These are phyloP conservation scores for Trichosporon ovoides DNA, from an alignment of 1,284 basidiomycete species.

Conservation along the genomic window DNA sequence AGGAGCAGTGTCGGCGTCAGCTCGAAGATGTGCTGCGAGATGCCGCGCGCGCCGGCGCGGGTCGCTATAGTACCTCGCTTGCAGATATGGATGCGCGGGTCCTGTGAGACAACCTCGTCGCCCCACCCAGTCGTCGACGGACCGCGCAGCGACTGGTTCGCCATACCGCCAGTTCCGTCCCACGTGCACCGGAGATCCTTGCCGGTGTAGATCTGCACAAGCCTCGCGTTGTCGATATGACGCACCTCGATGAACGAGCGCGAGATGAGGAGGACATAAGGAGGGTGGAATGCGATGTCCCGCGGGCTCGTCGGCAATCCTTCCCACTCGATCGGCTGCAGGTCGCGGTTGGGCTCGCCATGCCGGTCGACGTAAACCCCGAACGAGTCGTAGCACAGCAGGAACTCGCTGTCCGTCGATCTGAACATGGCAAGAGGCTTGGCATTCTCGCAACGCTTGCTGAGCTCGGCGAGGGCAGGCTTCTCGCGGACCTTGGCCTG, in stretches of 20 bases:
- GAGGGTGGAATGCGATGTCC: constrained; percentile 77
- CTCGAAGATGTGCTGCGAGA: constrained; percentile 48
- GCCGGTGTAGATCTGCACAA: constrained; percentile 82
- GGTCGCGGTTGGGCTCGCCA: constrained; percentile 68
- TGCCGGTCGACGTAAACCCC: constrained; percentile 61
- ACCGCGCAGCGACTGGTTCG: constrained; percentile 26
- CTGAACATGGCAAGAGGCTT: constrained; percentile 90
- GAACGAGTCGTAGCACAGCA: constrained; percentile 90
- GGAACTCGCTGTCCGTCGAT: constrained; percentile 77
- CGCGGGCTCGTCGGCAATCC: constrained; percentile 62
- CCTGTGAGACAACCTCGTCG: constrained; percentile 43
- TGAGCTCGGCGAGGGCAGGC: constrained; percentile 62
- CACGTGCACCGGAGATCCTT: constrained; percentile 78
- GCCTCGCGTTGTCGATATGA: constrained; percentile 73
- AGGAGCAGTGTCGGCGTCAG: constrained; percentile 46
- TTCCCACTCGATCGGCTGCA: constrained; percentile 87
- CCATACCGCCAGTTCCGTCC: constrained; percentile 55
- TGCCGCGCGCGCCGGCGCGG: constrained; percentile 29
- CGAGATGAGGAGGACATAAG: constrained; percentile 86
- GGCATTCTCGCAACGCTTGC: constrained; percentile 70
- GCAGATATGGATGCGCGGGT: constrained; percentile 48
- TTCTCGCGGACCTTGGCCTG: constrained; percentile 64
- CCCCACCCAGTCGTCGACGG: constrained; percentile 46
- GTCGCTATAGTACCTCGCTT: constrained; percentile 28
- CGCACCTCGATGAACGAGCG: constrained; percentile 88